These are phyloP conservation scores for Starmerella floris DNA, from an alignment of 805 yeast genomes.

Conservation along the genomic window DNA sequence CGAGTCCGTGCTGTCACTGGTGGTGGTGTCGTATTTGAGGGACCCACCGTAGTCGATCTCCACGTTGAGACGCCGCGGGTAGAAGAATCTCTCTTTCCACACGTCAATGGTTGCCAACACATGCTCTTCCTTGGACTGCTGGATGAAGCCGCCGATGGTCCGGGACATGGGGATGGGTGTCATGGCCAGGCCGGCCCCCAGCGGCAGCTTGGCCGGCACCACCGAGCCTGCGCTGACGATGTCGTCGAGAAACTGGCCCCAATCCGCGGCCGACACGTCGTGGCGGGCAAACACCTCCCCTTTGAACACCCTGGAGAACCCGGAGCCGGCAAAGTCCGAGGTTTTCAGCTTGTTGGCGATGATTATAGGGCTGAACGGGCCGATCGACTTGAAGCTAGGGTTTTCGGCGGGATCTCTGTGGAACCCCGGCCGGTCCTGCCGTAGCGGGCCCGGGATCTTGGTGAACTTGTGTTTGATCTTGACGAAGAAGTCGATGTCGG, in stretches of 20 bases:
- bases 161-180: not conserved
- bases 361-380: not conserved
- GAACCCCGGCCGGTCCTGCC: not conserved
- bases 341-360: not conserved
- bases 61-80: not conserved
- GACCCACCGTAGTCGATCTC: not conserved
- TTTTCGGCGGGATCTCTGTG: not conserved
- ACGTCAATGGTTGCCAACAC: not conserved
- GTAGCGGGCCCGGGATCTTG: too few relatives aligned
- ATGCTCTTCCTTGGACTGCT: not conserved
- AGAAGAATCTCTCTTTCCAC: not conserved
- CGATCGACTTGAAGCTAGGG: not conserved
- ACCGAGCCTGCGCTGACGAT: not conserved
- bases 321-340: not conserved
- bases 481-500: not conserved
- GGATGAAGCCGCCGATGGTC: not conserved
- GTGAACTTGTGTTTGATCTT: not conserved
- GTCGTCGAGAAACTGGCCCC: slow-evolving; percentile 2
- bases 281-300: not conserved
- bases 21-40: not conserved
- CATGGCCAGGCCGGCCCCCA: not conserved
- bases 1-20: not conserved
- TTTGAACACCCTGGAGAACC: not conserved
- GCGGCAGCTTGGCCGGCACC: not conserved
- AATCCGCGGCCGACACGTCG: slow-evolving; percentile 4